Percentiles rank a stretch among this genome's conserved stretches.
Conservation (phyloP, 805 yeast genomes). For the Zygosaccharomyces kombuchaensis region DNA sequence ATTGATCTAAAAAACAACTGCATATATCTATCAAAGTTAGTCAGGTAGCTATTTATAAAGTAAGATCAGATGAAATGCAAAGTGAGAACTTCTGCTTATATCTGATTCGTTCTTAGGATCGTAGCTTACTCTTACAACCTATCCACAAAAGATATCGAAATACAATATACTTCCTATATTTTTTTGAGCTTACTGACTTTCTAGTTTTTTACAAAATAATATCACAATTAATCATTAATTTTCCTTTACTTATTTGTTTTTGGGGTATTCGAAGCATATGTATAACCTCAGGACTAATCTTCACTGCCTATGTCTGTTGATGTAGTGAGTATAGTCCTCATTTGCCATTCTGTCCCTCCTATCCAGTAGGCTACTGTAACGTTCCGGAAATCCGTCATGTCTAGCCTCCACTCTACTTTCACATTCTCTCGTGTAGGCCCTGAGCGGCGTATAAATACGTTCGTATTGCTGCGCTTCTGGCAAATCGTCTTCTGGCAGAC, state of each 20-base stretch:
- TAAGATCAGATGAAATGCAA: too few species aligned
- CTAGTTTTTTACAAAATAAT: too few species aligned
- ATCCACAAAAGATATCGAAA: too few species aligned
- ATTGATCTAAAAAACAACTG: too few species aligned
- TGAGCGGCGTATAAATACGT: conserved; percentile 10
- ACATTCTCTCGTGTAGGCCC: conserved; percentile 8
- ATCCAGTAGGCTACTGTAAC: conserved; percentile 16
- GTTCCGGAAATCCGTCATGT: conserved; percentile 7
- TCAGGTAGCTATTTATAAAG: too few species aligned
- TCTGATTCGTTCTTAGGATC: too few species aligned
- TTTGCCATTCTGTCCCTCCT: conserved; percentile 19
- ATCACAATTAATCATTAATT: background rate
- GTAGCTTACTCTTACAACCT: too few species aligned
- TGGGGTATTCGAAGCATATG: background rate
- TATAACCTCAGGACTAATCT: background rate
- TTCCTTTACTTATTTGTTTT: background rate
- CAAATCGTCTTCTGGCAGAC: background rate
- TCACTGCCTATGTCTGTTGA: conserved; percentile 3
- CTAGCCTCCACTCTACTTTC: background rate
- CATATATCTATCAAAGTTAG: too few species aligned
- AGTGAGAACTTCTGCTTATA: too few species aligned
- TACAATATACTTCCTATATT: too few species aligned
- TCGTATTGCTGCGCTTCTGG: background rate
- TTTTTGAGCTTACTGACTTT: too few species aligned
- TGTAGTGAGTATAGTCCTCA: conserved; percentile 18